phyloP scores from a whole-genome alignment of 176 grass and related monocot species.

The Bromus sterilis region DNA sequence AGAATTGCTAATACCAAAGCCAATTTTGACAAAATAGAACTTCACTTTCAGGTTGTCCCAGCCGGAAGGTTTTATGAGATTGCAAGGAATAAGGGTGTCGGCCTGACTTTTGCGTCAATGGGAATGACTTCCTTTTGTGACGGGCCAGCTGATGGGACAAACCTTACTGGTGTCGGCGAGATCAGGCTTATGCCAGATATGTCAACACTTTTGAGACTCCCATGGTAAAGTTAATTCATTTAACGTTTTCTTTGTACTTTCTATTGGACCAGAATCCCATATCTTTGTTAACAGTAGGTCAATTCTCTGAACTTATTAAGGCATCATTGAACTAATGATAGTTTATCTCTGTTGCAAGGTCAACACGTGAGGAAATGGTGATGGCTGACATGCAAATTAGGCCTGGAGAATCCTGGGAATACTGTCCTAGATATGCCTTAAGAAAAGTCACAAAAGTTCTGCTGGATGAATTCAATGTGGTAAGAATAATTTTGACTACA shows the following conservation, averaged over 20 bases:
- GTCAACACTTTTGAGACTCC: conserved; percentile 64
- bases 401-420: conserved; percentile 83
- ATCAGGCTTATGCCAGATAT: conserved; percentile 87
- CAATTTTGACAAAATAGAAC: neutral
- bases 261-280: neutral
- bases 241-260: neutral
- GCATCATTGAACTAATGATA: conserved; percentile 1
- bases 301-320: neutral
- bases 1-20: neutral
- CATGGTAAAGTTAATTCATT: conserved; percentile 64
- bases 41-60: conserved; percentile 73
- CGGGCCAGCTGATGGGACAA: conserved; percentile 73
- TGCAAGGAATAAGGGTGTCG: conserved; percentile 72
- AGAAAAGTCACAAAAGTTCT: conserved; percentile 64
- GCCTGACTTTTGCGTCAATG: conserved; percentile 75
- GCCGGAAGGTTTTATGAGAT: conserved; percentile 69
- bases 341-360: conserved; percentile 37
- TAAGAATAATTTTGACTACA: conserved; percentile 17
- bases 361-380: conserved; percentile 87
- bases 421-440: conserved; percentile 82
- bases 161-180: conserved; percentile 86
- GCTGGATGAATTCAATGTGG: conserved; percentile 82
- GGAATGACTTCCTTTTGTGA: conserved; percentile 77
- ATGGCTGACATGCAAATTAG: conserved; percentile 86
- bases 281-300: neutral